These are phyloP conservation scores for Leccinum variicolor DNA, from an alignment of 768 basidiomycete species.

Conservation along the genomic window DNA sequence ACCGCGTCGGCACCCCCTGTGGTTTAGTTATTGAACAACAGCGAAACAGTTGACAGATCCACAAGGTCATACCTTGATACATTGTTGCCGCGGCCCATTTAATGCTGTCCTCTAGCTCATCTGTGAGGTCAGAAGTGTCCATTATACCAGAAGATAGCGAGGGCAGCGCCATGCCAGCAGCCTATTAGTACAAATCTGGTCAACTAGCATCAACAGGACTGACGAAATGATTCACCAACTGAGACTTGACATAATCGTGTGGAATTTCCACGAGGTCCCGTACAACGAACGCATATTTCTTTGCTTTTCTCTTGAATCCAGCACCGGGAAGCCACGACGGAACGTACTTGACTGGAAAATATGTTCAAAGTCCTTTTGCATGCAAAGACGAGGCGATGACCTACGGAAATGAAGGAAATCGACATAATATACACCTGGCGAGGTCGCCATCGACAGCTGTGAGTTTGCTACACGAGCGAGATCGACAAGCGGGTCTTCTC, in stretches of 20 bases:
- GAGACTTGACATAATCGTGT: slow-evolving; percentile 9
- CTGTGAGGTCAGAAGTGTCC: slow-evolving; percentile 3
- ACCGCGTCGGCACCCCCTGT: slow-evolving; percentile 26
- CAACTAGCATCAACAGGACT: background rate
- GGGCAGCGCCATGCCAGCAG: slow-evolving; percentile 11
- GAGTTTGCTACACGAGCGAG: slow-evolving; percentile 26
- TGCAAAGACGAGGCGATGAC: background rate
- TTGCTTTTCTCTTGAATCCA: slow-evolving; percentile 14
- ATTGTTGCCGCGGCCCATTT: slow-evolving; percentile 17
- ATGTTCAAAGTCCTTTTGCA: no score
- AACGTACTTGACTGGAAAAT: slow-evolving; percentile 21
- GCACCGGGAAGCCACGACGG: slow-evolving; percentile 23
- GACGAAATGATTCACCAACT: slow-evolving; percentile 11
- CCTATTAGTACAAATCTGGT: slow-evolving; percentile 2
- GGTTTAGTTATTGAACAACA: background rate
- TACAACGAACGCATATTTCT: slow-evolving; percentile 6
- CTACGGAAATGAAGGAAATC: slow-evolving; percentile 19
- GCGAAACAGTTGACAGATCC: background rate
- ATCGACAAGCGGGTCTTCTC: slow-evolving; percentile 35
- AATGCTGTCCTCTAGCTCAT: slow-evolving; percentile 12
- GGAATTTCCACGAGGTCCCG: slow-evolving; percentile 7
- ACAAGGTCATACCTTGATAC: slow-evolving; percentile 10
- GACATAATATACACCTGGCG: slow-evolving; percentile 7
- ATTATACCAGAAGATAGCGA: slow-evolving; percentile 14
- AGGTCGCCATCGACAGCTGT: slow-evolving; percentile 13